These are phyloP conservation scores for Withania somnifera DNA, from an alignment of 305 asterid species.

Conservation along the genomic window DNA sequence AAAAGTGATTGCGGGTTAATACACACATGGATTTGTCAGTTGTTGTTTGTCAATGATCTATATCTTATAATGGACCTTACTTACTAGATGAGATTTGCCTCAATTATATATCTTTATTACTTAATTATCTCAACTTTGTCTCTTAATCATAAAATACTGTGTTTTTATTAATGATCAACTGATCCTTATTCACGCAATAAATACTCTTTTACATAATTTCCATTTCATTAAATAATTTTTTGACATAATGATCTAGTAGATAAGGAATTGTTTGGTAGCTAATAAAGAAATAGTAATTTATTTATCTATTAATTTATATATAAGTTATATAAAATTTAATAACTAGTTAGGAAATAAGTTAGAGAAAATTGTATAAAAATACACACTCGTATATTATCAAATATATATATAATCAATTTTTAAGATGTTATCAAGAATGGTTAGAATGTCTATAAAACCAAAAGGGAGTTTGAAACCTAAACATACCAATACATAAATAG, in stretches of 20 bases:
- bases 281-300: too few relatives aligned
- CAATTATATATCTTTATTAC: not conserved
- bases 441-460: too few relatives aligned
- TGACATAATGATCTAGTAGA: not conserved
- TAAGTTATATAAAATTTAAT: too few relatives aligned
- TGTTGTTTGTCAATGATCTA: conserved; percentile 3
- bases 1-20: not conserved
- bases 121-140: not conserved
- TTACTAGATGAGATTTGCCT: not conserved
- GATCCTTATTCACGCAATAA: not conserved
- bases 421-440: too few relatives aligned
- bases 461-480: too few relatives aligned
- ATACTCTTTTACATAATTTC: not conserved
- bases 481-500: too few relatives aligned
- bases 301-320: too few relatives aligned
- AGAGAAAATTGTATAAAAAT: too few relatives aligned
- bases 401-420: too few relatives aligned
- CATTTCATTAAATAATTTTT: not conserved
- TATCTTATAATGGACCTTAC: not conserved
- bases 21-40: not conserved
- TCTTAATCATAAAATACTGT: not conserved
- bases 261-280: not conserved
- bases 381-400: too few relatives aligned
- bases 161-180: not conserved
- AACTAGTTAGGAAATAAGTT: too few relatives aligned